Conservation (phyloP, 306 rosid genomes). For the Dryas octopetala region DNA sequence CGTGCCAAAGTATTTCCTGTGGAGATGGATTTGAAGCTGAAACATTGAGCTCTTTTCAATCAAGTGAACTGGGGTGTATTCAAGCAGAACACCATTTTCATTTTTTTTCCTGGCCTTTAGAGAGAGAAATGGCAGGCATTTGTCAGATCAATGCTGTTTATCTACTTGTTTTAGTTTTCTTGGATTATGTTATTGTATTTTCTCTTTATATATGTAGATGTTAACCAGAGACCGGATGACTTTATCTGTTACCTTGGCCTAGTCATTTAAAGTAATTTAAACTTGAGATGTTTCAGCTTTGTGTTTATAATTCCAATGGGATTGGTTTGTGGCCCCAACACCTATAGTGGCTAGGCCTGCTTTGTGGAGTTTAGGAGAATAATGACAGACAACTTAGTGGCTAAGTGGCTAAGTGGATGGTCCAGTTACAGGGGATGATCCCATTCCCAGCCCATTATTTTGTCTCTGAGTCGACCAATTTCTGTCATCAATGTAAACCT, state of each 20-base stretch:
- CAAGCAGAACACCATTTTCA: slow-evolving; percentile 15
- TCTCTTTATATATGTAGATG: slow-evolving; percentile 19
- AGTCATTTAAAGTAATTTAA: slow-evolving; percentile 17
- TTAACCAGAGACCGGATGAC: slow-evolving; percentile 6
- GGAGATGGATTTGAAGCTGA: slow-evolving; percentile 55
- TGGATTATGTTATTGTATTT: slow-evolving; percentile 22
- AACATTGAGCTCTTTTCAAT: slow-evolving; percentile 34
- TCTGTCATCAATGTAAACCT: too few species aligned
- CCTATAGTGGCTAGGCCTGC: not conserved
- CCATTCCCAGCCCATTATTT: not conserved
- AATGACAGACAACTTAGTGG: not conserved
- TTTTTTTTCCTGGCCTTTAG: not conserved
- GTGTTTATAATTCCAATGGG: not conserved
- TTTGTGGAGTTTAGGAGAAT: not conserved
- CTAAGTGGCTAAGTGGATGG: not conserved
- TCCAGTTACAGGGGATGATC: not conserved
- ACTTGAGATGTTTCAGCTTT: not conserved
- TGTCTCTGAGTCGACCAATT: not conserved
- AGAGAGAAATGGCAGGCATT: not conserved
- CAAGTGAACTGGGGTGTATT: slow-evolving; percentile 4
- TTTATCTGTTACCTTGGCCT: slow-evolving; percentile 15
- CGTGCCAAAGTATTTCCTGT: slow-evolving; percentile 61
- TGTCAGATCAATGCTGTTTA: slow-evolving; percentile 2
- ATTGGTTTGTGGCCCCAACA: not conserved
- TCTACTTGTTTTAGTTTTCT: slow-evolving; percentile 14